A percentile compares a stretch with the other conserved stretches of the same genome.
phyloP scores from a whole-genome alignment of 345 rosid genomes.

The Eucalyptus victrix region DNA sequence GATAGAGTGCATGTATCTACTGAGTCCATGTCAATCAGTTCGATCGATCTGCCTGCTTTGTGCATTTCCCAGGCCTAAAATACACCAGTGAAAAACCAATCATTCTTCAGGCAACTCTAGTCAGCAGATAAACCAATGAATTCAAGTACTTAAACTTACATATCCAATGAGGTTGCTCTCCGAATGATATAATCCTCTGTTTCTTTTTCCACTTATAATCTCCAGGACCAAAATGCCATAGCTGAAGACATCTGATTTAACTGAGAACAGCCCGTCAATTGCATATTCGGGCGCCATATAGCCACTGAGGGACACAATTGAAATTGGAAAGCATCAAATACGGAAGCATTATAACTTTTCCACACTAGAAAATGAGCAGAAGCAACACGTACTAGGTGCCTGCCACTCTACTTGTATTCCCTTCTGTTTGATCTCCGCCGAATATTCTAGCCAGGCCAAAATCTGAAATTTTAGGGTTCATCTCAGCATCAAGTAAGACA shows the following conservation, averaged over 20 bases:
- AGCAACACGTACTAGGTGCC: constrained; percentile 39
- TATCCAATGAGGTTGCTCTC: constrained; percentile 28
- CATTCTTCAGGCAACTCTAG: background rate
- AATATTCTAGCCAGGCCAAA: constrained; percentile 45
- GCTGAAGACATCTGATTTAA: constrained; percentile 31
- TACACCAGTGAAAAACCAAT: background rate
- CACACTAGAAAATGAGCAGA: background rate
- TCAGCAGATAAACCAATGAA: background rate
- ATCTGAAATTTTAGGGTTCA: constrained; percentile 36
- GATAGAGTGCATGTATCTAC: constrained; percentile 1
- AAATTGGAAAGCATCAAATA: background rate
- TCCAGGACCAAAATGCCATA: constrained; percentile 35
- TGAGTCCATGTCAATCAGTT: constrained; percentile 6
- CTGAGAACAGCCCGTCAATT: constrained; percentile 30
- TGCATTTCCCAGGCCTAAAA: constrained; percentile 19
- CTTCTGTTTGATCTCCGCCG: constrained; percentile 23
- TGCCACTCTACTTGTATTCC: constrained; percentile 26
- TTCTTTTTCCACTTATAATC: constrained; percentile 22
- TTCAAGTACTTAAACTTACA: background rate
- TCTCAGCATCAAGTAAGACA: constrained; percentile 18
- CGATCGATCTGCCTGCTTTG: constrained; percentile 7
- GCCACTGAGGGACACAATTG: constrained; percentile 5
- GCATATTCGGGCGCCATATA: constrained; percentile 48
- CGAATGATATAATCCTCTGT: constrained; percentile 20
- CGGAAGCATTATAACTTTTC: background rate